Base-by-base conservation (phyloP, 371 early-diverging fungal genomes). In the Apophysomyces variabilis region DNA sequence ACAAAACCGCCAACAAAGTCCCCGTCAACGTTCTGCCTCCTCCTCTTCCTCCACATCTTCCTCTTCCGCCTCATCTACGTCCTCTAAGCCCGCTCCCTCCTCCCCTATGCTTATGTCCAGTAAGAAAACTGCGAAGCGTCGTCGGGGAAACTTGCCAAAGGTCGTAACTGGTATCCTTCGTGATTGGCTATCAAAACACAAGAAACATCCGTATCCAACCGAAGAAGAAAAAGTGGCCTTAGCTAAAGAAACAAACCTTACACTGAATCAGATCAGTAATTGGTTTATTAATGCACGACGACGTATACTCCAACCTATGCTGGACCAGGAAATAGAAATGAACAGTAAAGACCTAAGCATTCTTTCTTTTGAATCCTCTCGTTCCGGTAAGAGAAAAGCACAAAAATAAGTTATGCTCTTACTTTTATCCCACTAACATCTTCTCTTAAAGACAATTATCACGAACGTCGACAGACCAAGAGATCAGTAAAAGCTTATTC, bases 131-230 rank as follows among this genome's bases (percentile, higher is more conserved):
- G 67, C 70, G 38, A 83, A 82, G 67, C 70, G 79, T 61, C 83
- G 85, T 56, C 79, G 89, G 39, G 86, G 86, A 64, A 89, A 89
- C 63, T 72, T 87, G 39, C 88, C 87, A 58, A 87, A 86, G 46
- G 74, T 81, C 2, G 87, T 89, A 38, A 88, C 89, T 39, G 85
- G 86, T 26, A 80, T 85, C 21, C 76, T 93, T 38, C 89, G 89
- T 72, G 73, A 78, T 41, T 94, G 95, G 93, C 73, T 94, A 38
- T 79, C 85, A 67, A 83, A 89, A 66, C 85, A 95, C 69, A 86
- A 87, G 39, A 85, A 82, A 61, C 88, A 93, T 61, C 94, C 95
- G 11, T 95, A 93, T 71, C 95, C 95, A 1, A 88, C 85, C 35
- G 93, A 93, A 65, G 88, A 87, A 13, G 90, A 93, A 64, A 95